Evolutionary conservation across 441 rosid species (phyloP).

Genomic region (Gossypium armourianum): DNA sequence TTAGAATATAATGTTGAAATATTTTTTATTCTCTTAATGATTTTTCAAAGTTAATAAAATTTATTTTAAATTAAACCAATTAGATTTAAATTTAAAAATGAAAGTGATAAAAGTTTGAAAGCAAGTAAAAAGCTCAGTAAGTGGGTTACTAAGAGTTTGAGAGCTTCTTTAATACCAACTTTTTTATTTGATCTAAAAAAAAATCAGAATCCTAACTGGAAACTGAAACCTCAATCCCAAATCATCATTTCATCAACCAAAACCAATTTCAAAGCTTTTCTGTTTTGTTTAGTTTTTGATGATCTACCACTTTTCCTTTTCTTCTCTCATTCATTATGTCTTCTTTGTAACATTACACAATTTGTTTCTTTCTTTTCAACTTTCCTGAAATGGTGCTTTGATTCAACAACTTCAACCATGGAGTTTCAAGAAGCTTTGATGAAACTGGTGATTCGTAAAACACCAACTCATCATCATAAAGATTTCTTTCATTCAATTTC

Average conservation of each 20-base stretch:
- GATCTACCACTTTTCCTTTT: background rate
- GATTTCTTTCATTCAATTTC: background rate
- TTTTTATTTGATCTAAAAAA: background rate
- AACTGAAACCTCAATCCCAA: background rate
- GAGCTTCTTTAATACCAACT: background rate
- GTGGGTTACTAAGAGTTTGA: background rate
- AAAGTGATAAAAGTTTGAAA: background rate
- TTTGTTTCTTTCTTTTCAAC: background rate
- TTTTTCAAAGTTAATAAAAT: too few relatives aligned
- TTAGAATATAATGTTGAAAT: too few relatives aligned
- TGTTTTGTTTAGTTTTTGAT: background rate
- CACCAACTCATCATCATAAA: slow-evolving; percentile 18
- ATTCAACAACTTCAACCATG: slow-evolving; percentile 18
- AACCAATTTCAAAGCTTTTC: background rate
- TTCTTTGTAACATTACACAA: background rate
- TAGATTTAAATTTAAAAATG: background rate
- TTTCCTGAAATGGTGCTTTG: slow-evolving; percentile 12
- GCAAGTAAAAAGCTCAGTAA: background rate
- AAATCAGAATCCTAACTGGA: slow-evolving; percentile 13
- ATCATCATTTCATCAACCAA: slow-evolving; percentile 1
- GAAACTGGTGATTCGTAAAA: slow-evolving; percentile 28
- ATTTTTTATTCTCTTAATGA: too few relatives aligned
- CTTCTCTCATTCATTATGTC: slow-evolving; percentile 11
- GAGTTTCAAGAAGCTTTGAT: slow-evolving; percentile 54
- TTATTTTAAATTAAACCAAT: too few relatives aligned